Evolutionary conservation across 2,329 filamentous ascomycete genomes (phyloP).

Genomic region (Colletotrichum ledebouriae): DNA sequence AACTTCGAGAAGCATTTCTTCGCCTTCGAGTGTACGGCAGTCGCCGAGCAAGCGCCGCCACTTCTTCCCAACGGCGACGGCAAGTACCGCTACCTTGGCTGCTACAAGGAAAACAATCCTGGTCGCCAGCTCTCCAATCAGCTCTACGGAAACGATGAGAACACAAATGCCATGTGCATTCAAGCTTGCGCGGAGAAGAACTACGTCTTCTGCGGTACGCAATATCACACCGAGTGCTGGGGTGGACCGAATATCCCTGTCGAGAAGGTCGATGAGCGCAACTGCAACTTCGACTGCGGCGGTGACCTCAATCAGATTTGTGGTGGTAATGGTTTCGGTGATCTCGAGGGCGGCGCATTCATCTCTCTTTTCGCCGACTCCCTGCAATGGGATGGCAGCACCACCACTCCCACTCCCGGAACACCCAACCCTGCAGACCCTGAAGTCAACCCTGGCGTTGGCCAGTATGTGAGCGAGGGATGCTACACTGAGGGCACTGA

Average conservation of each 20-base stretch:
- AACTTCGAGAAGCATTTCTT: slow-evolving; percentile 65
- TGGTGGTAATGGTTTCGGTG: slow-evolving; percentile 61
- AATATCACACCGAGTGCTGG: slow-evolving; percentile 69
- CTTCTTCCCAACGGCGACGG: slow-evolving; percentile 58
- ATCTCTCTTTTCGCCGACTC: slow-evolving; percentile 63
- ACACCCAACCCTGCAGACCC: slow-evolving; percentile 45
- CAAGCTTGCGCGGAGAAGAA: slow-evolving; percentile 54
- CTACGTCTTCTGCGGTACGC: slow-evolving; percentile 60
- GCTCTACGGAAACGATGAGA: slow-evolving; percentile 56
- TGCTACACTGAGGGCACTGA: slow-evolving; percentile 45
- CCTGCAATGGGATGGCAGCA: slow-evolving; percentile 48
- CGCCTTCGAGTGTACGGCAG: slow-evolving; percentile 64
- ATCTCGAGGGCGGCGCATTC: slow-evolving; percentile 53
- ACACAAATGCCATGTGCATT: slow-evolving; percentile 62
- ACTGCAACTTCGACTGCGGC: slow-evolving; percentile 66
- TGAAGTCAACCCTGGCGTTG: slow-evolving; percentile 54
- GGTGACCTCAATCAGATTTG: slow-evolving; percentile 65
- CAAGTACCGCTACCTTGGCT: slow-evolving; percentile 66
- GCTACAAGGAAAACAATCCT: slow-evolving; percentile 69
- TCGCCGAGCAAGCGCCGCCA: slow-evolving; percentile 66
- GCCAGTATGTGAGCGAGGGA: slow-evolving; percentile 44
- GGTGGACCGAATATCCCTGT: slow-evolving; percentile 62
- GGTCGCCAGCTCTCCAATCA: slow-evolving; percentile 62
- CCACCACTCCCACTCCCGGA: slow-evolving; percentile 43
- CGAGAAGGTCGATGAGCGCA: slow-evolving; percentile 56